phyloP scores from a whole-genome alignment of 106 monocot genomes.

The Phalaenopsis aphrodite region DNA sequence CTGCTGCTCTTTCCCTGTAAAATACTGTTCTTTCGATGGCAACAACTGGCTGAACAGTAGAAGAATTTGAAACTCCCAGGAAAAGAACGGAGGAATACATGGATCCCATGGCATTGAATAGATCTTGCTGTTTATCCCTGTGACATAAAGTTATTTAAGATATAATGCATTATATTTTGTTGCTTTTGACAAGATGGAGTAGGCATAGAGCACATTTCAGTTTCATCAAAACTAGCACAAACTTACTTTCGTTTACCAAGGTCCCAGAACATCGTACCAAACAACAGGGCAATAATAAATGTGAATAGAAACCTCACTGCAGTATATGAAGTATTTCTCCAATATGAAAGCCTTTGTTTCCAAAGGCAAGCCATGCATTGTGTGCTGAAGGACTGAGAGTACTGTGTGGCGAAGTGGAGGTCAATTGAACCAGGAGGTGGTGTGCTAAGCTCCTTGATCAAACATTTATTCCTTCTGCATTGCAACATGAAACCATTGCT shows the following conservation, averaged over 20 bases:
- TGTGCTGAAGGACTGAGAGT: conserved; percentile 36
- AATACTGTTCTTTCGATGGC: conserved; percentile 24
- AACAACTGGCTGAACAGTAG: conserved; percentile 13
- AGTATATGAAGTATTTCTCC: conserved; percentile 72
- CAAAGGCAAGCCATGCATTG: conserved; percentile 73
- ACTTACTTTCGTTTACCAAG: conserved; percentile 49
- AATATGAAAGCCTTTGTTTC: conserved; percentile 76
- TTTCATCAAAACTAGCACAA: background rate
- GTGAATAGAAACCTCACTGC: conserved; percentile 49
- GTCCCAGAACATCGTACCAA: conserved; percentile 71
- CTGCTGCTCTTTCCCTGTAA: conserved; percentile 21
- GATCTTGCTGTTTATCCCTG: conserved; percentile 13
- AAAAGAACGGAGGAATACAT: conserved; percentile 15
- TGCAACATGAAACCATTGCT: no score
- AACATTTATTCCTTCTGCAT: conserved; percentile 54
- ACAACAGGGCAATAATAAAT: conserved; percentile 32
- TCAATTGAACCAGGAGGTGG: conserved; percentile 46
- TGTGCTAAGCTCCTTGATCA: conserved; percentile 44
- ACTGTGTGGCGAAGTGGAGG: conserved; percentile 49
- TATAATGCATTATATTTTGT: background rate
- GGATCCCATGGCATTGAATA: conserved; percentile 18
- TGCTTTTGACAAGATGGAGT: background rate
- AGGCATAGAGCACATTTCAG: background rate
- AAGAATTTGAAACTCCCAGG: conserved; percentile 5
- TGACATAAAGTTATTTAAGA: background rate